Base-by-base conservation (phyloP, 2,329 filamentous ascomycete species). In the Lachnellula willkommii region DNA sequence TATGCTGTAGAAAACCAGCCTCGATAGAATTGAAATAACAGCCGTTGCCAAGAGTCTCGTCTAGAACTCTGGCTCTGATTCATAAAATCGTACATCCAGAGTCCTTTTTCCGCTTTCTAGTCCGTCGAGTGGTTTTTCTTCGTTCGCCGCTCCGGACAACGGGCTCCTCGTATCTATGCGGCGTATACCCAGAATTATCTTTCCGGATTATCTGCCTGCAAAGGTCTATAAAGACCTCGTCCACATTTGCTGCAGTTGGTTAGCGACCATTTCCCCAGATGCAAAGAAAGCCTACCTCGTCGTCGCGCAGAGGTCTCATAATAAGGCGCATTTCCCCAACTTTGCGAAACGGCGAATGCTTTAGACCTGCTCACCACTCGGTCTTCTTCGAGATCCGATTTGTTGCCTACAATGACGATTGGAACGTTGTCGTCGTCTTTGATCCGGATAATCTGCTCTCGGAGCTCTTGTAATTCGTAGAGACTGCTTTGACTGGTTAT, bases 391-490 rank as follows among this genome's bases (percentile, higher is more conserved):
- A 89, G 77, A 66, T 89, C 86, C 28, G 82, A 86, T 68, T 89
- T 89, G 71, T 89, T 89, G 58, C 86, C 86, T 17, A 89, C 86
- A 48, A 89, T 84, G 4, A 89, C 86, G 62, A 89, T 82, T 22
- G 84, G 84, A 5, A 87, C 81, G 60, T 82, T 80, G 51, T 85
- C 81, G 70, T 87, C 83, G 70, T 86, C 83, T 72, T 89, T 89
- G 70, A 88, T 88, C 40, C 85, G 83, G 55, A 85, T 81, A 62
- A 89, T 89, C 69, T 88, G 84, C 68, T 89, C 85, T 62, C 85
- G 82, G 37, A 89, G 77, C 66, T 88, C 85, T 63, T 81, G 77
- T n/a, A 89, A 78, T 69, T 89, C 86, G 66, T 82, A 79, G 37
- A 89, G 76, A 47, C 84, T 87, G 59, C 82, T 85, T 67, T 81